These are phyloP conservation scores for Acer saccharum DNA, from an alignment of 345 rosid species.

Conservation along the genomic window DNA sequence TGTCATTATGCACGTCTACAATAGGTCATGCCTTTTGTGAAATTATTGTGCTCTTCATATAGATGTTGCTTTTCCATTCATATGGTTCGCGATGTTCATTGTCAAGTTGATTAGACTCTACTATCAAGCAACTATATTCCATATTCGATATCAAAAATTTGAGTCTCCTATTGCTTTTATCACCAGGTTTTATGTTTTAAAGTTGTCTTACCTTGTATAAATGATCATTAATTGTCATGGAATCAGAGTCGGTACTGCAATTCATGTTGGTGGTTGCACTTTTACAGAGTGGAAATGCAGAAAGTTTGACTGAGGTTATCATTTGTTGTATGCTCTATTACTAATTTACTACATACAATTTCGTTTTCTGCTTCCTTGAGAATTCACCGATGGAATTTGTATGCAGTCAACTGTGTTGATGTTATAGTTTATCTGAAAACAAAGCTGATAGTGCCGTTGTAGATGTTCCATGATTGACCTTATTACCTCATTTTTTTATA, in stretches of 20 bases:
- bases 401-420: background rate
- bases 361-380: too few relatives aligned
- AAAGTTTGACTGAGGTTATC: constrained; percentile 16
- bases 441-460: background rate
- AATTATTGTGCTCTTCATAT: constrained; percentile 21
- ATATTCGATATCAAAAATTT: constrained; percentile 13
- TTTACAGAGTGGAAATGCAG: constrained; percentile 20
- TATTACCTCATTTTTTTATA: background rate
- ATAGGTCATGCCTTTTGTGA: constrained; percentile 15
- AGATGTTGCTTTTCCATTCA: constrained; percentile 28
- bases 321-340: background rate
- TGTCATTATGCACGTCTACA: constrained; percentile 10
- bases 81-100: constrained; percentile 24
- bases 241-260: constrained; percentile 12
- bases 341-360: background rate
- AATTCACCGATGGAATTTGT: background rate
- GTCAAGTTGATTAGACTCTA: constrained; percentile 27
- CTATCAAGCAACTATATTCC: constrained; percentile 29
- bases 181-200: background rate
- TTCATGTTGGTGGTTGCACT: constrained; percentile 17
- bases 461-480: background rate
- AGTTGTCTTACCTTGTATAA: constrained; percentile 19
- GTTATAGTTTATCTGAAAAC: background rate
- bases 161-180: constrained; percentile 3
- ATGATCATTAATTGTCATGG: constrained; percentile 14